Conservation (phyloP, 139 green algal species). For the Micromonas commoda region DNA sequence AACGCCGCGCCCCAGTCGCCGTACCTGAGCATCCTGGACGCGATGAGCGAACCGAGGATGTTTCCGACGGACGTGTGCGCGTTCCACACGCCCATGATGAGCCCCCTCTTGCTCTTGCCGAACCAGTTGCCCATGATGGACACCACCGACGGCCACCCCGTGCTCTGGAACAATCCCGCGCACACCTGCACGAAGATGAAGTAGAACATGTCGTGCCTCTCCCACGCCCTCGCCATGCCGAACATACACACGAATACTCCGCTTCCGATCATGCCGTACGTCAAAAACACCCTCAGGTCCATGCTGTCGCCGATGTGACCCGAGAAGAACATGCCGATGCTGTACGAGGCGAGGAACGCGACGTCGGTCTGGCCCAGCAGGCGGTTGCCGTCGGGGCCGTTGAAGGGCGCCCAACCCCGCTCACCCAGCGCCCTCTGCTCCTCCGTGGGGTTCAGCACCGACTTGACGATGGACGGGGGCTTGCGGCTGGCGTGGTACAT, state of each 20-base stretch:
- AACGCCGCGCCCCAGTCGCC: slow-evolving; percentile 87
- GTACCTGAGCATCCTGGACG: slow-evolving; percentile 51
- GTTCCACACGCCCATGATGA: slow-evolving; percentile 96
- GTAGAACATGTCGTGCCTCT: slow-evolving; percentile 75
- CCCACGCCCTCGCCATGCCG: slow-evolving; percentile 76
- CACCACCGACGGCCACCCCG: slow-evolving; percentile 89
- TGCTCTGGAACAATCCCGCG: slow-evolving; percentile 78
- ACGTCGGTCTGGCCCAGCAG: slow-evolving; percentile 80
- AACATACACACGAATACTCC: slow-evolving; percentile 66
- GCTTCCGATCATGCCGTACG: slow-evolving; percentile 74
- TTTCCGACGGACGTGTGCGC: slow-evolving; percentile 89
- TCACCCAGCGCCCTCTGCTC: background rate
- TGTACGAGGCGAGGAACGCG: slow-evolving; percentile 83
- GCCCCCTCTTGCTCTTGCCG: slow-evolving; percentile 81
- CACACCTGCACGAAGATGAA: slow-evolving; percentile 66
- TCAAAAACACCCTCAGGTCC: slow-evolving; percentile 83
- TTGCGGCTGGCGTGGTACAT: slow-evolving; percentile 86
- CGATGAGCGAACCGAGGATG: slow-evolving; percentile 78
- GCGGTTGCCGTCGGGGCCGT: slow-evolving; percentile 57
- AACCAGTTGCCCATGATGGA: slow-evolving; percentile 90
- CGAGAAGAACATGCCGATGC: slow-evolving; percentile 85
- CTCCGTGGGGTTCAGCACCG: slow-evolving; percentile 30
- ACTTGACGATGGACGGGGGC: slow-evolving; percentile 86
- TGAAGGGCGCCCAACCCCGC: slow-evolving; percentile 80
- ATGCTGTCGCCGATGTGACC: slow-evolving; percentile 80